phyloP scores from a whole-genome alignment of 805 yeast species.

The Ogataea methanolica region DNA sequence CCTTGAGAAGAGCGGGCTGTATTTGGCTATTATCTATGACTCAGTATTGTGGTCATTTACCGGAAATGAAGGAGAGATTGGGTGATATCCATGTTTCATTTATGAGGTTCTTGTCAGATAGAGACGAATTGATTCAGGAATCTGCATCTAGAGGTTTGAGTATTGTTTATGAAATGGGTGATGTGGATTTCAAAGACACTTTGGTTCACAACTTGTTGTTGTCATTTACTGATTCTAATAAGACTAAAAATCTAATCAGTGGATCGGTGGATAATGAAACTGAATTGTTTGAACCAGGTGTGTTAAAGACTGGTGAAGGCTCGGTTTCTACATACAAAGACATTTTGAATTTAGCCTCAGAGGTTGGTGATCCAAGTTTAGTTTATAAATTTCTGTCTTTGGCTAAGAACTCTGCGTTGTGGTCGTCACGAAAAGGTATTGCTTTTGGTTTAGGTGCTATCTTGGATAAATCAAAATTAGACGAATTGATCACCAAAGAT shows the following conservation, averaged over 20 bases:
- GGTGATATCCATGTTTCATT: slow-evolving; percentile 69
- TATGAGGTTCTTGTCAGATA: slow-evolving; percentile 71
- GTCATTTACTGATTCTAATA: slow-evolving; percentile 71
- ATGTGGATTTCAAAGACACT: slow-evolving; percentile 58
- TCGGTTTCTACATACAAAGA: slow-evolving; percentile 90
- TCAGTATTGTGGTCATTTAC: slow-evolving; percentile 60
- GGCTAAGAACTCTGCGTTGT: slow-evolving; percentile 79
- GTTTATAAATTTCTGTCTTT: slow-evolving; percentile 93
- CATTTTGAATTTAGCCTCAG: slow-evolving; percentile 81
- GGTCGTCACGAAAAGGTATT: slow-evolving; percentile 92
- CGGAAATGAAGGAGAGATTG: slow-evolving; percentile 36
- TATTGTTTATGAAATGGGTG: slow-evolving; percentile 75
- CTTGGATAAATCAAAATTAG: slow-evolving; percentile 71
- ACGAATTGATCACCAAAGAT: slow-evolving; percentile 53
- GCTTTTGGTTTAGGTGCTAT: slow-evolving; percentile 91
- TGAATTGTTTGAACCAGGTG: slow-evolving; percentile 78
- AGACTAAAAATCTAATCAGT: slow-evolving; percentile 42
- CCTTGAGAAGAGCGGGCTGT: slow-evolving; percentile 70
- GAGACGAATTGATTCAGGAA: slow-evolving; percentile 87
- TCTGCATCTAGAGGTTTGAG: slow-evolving; percentile 87
- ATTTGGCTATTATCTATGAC: slow-evolving; percentile 80
- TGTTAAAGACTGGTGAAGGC: slow-evolving; percentile 74
- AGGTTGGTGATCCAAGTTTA: slow-evolving; percentile 91
- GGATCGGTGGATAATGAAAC: slow-evolving; percentile 79
- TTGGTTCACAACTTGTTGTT: slow-evolving; percentile 67